Conservation (phyloP, 2,329 filamentous ascomycete genomes). For the Verticillium longisporum region DNA sequence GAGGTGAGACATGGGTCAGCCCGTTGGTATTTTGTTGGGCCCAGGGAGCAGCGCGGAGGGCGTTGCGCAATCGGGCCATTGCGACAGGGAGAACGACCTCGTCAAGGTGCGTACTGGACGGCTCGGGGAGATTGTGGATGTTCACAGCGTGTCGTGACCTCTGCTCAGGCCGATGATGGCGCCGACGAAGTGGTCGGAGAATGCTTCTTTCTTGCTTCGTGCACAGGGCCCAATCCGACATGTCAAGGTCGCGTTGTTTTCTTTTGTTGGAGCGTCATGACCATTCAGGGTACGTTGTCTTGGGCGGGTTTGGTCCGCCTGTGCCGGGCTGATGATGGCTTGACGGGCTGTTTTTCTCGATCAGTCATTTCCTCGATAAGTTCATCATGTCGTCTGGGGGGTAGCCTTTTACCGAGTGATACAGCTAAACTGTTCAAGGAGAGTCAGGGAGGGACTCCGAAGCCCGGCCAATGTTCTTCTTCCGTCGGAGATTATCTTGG, state of each 20-base stretch:
- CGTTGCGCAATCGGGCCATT: neutral
- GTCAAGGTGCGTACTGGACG: neutral
- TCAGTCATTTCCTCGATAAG: too few relatives aligned
- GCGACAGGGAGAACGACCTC: neutral
- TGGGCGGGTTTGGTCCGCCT: neutral
- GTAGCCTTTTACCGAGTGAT: too few relatives aligned
- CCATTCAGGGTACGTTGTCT: neutral
- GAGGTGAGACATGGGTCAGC: neutral
- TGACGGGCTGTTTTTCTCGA: neutral
- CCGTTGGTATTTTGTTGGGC: neutral
- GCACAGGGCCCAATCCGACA: neutral
- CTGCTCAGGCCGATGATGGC: neutral
- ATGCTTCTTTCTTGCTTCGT: neutral
- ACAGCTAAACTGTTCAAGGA: too few relatives aligned
- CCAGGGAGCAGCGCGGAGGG: neutral
- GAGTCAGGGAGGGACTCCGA: too few relatives aligned
- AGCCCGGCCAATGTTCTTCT: too few relatives aligned
- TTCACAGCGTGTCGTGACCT: neutral
- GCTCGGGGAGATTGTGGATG: neutral
- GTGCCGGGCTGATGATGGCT: neutral
- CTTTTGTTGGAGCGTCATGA: neutral
- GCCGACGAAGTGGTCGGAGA: neutral
- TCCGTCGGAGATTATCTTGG: too few relatives aligned
- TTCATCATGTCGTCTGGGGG: too few relatives aligned
- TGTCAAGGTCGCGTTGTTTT: neutral